A percentile compares a stretch with the other conserved stretches of the same genome.
These are phyloP conservation scores for Mycena galopus DNA, from an alignment of 768 basidiomycete genomes.

Conservation along the genomic window DNA sequence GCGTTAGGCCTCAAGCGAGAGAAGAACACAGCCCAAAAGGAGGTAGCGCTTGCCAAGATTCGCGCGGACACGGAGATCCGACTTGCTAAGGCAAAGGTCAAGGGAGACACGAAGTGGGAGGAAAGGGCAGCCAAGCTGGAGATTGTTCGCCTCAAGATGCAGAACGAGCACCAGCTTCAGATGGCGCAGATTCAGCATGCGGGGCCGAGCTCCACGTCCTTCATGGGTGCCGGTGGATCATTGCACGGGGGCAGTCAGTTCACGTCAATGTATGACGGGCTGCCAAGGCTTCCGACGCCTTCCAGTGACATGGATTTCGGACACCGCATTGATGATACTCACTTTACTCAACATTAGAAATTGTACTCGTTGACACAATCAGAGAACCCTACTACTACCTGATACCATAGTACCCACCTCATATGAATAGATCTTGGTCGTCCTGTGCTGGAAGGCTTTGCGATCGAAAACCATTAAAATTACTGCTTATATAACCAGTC, in stretches of 20 bases:
- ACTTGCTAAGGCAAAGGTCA: background rate
- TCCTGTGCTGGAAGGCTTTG: background rate
- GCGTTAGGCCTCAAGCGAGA: conserved; percentile 1
- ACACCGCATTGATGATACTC: background rate
- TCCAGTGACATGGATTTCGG: background rate
- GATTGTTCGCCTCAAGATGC: conserved; percentile 45
- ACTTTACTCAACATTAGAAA: background rate
- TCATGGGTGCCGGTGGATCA: background rate
- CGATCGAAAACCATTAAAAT: background rate
- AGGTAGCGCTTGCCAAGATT: background rate
- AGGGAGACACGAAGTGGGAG: background rate
- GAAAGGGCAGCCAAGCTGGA: conserved; percentile 10
- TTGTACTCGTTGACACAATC: background rate
- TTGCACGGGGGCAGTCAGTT: background rate
- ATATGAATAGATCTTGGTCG: background rate
- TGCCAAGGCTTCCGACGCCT: background rate
- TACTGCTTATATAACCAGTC: background rate
- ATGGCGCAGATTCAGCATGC: conserved; percentile 15
- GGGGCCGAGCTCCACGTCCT: conserved; percentile 1
- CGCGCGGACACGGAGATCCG: background rate
- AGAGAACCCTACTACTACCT: background rate
- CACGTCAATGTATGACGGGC: background rate
- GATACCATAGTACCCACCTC: background rate
- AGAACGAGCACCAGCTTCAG: conserved; percentile 36
- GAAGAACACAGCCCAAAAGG: background rate